Percentiles rank a stretch among this genome's conserved stretches.
Conservation (phyloP, 192 early-diverging fungal species). For the Mortierella antarctica region DNA sequence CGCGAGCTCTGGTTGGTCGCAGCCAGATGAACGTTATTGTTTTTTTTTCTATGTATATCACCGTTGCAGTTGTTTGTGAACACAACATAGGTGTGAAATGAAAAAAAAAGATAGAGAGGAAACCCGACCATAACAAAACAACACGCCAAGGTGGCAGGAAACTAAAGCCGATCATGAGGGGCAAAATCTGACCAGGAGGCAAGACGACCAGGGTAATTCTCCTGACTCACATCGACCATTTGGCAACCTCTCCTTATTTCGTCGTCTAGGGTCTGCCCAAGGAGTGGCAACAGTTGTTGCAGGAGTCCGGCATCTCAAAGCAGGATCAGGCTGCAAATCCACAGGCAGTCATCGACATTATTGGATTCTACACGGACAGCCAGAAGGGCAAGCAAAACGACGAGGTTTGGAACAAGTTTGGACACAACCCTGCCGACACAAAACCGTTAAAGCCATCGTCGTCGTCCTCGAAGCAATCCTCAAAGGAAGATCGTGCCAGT, state of each 20-base stretch:
- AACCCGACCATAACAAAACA: neutral
- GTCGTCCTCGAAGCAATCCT: slow-evolving; percentile 10
- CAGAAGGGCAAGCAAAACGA: slow-evolving; percentile 52
- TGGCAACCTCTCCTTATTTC: neutral
- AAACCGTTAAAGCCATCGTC: slow-evolving; percentile 37
- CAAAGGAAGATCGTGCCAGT: slow-evolving; percentile 22
- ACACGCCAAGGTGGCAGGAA: neutral
- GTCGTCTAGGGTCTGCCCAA: slow-evolving; percentile 85
- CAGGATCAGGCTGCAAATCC: slow-evolving; percentile 94
- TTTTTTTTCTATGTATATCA: neutral
- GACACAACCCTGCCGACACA: slow-evolving; percentile 16
- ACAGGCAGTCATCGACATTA: slow-evolving; percentile 87
- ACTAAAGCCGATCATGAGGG: neutral
- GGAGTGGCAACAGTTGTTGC: slow-evolving; percentile 92
- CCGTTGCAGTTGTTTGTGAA: slow-evolving; percentile 8
- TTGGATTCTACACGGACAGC: slow-evolving; percentile 84
- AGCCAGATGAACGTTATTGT: neutral
- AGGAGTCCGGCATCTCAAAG: slow-evolving; percentile 94
- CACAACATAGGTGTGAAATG: slow-evolving; percentile 5
- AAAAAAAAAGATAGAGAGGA: slow-evolving; percentile 7
- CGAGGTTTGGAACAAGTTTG: slow-evolving; percentile 63
- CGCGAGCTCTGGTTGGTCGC: neutral
- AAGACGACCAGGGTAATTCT: neutral
- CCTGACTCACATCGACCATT: neutral
- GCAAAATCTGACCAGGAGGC: neutral